Evolutionary conservation across 1,139 yeast genomes (phyloP).

Genomic region (Nakaseomyces kungkrabaensis): DNA sequence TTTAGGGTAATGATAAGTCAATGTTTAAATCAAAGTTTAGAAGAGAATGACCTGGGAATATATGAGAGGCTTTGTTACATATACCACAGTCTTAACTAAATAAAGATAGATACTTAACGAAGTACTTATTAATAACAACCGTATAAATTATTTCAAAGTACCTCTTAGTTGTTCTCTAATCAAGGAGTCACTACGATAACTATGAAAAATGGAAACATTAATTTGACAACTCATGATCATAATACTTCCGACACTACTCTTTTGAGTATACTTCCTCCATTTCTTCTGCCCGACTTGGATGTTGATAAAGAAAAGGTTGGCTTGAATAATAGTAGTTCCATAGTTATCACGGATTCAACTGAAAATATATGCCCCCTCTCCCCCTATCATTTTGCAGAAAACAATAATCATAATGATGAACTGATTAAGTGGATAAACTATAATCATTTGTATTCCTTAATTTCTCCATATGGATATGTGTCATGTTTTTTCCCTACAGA

Average conservation of each 20-base stretch:
- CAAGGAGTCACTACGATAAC: slow-evolving; percentile 12
- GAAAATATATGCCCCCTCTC: background rate
- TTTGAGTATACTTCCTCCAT: background rate
- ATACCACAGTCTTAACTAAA: no score
- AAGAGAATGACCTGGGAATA: no score
- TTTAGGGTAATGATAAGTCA: no score
- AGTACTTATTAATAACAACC: no score
- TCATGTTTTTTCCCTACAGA: slow-evolving; percentile 19
- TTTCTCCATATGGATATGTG: slow-evolving; percentile 26
- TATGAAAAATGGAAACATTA: background rate
- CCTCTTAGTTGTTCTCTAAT: slow-evolving; percentile 8
- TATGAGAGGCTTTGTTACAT: no score
- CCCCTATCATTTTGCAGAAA: background rate
- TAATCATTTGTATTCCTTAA: slow-evolving; percentile 19
- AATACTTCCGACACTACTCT: background rate
- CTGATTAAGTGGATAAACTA: slow-evolving; percentile 21
- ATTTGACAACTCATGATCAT: background rate
- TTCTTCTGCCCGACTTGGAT: background rate
- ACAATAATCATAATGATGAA: background rate
- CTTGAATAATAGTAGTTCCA: background rate
- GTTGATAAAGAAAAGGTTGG: background rate
- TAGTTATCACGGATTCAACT: background rate
- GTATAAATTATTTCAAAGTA: no score
- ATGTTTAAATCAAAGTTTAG: no score
- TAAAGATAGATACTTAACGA: no score